phyloP scores from a whole-genome alignment of 306 rosid genomes.

The Trifolium fragiferum region DNA sequence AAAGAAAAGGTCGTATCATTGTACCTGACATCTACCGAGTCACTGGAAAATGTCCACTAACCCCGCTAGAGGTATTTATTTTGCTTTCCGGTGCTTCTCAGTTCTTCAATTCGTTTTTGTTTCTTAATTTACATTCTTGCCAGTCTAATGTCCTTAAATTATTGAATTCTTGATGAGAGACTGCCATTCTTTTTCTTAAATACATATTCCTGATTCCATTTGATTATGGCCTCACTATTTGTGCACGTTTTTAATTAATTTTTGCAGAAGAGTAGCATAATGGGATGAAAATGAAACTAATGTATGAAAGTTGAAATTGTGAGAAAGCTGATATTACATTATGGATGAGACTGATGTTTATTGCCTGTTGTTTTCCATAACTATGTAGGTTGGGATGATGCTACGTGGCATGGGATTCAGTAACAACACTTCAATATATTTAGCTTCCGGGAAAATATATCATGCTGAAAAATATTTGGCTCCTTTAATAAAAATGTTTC shows the following conservation, averaged over 20 bases:
- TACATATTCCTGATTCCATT: neutral
- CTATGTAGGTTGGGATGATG: slow-evolving; percentile 87
- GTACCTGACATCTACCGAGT: slow-evolving; percentile 76
- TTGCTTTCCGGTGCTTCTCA: slow-evolving; percentile 33
- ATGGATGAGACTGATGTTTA: slow-evolving; percentile 39
- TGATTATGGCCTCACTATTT: slow-evolving; percentile 27
- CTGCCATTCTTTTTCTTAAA: neutral
- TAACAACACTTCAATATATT: slow-evolving; percentile 77
- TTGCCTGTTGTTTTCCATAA: slow-evolving; percentile 47
- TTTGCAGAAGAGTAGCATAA: neutral
- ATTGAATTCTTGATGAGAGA: slow-evolving; percentile 23
- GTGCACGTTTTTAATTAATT: slow-evolving; percentile 11
- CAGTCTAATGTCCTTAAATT: slow-evolving; percentile 1
- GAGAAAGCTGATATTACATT: slow-evolving; percentile 21
- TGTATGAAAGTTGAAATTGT: slow-evolving; percentile 23
- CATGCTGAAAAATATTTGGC: slow-evolving; percentile 72
- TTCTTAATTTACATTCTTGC: slow-evolving; percentile 1
- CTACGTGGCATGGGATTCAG: slow-evolving; percentile 93
- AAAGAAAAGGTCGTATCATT: slow-evolving; percentile 66
- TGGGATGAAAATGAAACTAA: slow-evolving; percentile 20
- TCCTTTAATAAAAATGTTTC: slow-evolving; percentile 81
- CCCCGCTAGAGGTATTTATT: slow-evolving; percentile 82
- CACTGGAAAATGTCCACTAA: slow-evolving; percentile 90
- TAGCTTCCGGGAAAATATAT: slow-evolving; percentile 93
- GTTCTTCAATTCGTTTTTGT: neutral